Percentiles rank a stretch among this genome's conserved stretches.
Evolutionary conservation across 805 yeast species (phyloP).

Genomic region (Kluyveromyces dobzhanskii): DNA sequence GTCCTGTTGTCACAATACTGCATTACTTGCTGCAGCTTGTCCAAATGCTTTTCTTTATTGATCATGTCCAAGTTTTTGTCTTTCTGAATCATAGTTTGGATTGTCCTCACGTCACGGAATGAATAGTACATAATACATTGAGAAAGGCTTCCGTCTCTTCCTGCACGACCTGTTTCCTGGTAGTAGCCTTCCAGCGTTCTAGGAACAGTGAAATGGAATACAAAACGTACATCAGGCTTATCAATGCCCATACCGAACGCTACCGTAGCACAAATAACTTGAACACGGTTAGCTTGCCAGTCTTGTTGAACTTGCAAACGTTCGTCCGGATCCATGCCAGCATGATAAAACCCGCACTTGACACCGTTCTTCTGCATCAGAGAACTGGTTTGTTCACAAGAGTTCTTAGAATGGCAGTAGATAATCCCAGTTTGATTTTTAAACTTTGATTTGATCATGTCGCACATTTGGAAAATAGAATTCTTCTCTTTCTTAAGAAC

Average conservation of each 20-base stretch:
- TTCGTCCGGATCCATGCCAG: slow-evolving; percentile 83
- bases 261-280: slow-evolving; percentile 90
- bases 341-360: slow-evolving; percentile 76
- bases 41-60: slow-evolving; percentile 68
- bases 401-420: slow-evolving; percentile 83
- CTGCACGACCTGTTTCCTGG: slow-evolving; percentile 98
- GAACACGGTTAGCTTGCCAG: slow-evolving; percentile 71
- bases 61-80: slow-evolving; percentile 58
- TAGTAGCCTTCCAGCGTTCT: slow-evolving; percentile 91
- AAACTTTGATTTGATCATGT: slow-evolving; percentile 44
- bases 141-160: slow-evolving; percentile 83
- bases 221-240: slow-evolving; percentile 90
- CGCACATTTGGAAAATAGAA: slow-evolving; percentile 47
- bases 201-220: slow-evolving; percentile 81
- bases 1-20: slow-evolving; percentile 86
- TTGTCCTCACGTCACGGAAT: slow-evolving; percentile 67
- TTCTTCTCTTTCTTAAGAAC: slow-evolving; percentile 57
- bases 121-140: slow-evolving; percentile 78
- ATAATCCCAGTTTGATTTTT: slow-evolving; percentile 71
- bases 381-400: slow-evolving; percentile 76
- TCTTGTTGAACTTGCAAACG: slow-evolving; percentile 59
- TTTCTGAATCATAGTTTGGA: slow-evolving; percentile 68
- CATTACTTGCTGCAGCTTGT: slow-evolving; percentile 72
- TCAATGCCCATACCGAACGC: slow-evolving; percentile 99
- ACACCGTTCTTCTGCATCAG: slow-evolving; percentile 53